Conservation (phyloP, 768 basidiomycete species). For the Suillus bovinus region DNA sequence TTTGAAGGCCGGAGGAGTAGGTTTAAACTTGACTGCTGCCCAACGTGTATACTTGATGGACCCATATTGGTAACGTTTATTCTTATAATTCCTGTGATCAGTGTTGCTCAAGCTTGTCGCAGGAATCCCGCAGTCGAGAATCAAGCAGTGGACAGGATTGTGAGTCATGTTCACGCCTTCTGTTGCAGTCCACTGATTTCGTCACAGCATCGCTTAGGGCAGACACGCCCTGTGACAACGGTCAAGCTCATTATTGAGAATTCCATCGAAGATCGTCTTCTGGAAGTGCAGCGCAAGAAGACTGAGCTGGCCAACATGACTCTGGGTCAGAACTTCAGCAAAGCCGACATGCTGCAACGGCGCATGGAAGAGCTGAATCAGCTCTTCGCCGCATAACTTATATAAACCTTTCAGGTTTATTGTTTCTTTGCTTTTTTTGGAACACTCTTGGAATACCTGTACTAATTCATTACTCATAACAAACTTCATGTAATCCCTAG, state of each 20-base stretch:
- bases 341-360: slow-evolving; percentile 83
- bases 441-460: slow-evolving; percentile 20
- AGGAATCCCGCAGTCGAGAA: slow-evolving; percentile 98
- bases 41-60: slow-evolving; percentile 95
- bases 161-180: slow-evolving; percentile 41
- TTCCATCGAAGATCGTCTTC: slow-evolving; percentile 88
- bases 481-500: slow-evolving; percentile 33
- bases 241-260: slow-evolving; percentile 93
- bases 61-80: slow-evolving; percentile 76
- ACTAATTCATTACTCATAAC: slow-evolving; percentile 32
- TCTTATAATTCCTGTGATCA: slow-evolving; percentile 1
- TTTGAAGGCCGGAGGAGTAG: slow-evolving; percentile 95
- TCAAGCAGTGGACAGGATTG: slow-evolving; percentile 96
- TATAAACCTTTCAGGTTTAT: slow-evolving; percentile 19
- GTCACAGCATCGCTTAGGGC: slow-evolving; percentile 88
- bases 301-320: slow-evolving; percentile 94
- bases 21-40: slow-evolving; percentile 92
- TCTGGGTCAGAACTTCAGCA: slow-evolving; percentile 82
- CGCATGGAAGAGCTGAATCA: slow-evolving; percentile 86
- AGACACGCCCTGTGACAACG: slow-evolving; percentile 88
- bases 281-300: slow-evolving; percentile 95
- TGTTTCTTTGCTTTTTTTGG: slow-evolving; percentile 17
- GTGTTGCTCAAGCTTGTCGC: slow-evolving; percentile 9
- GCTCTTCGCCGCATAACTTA: slow-evolving; percentile 57
- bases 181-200: not conserved